Evolutionary conservation across 345 rosid genomes (phyloP), one percentile per base, ranked within the genome.

Genomic region (Boechera retrofracta): DNA sequence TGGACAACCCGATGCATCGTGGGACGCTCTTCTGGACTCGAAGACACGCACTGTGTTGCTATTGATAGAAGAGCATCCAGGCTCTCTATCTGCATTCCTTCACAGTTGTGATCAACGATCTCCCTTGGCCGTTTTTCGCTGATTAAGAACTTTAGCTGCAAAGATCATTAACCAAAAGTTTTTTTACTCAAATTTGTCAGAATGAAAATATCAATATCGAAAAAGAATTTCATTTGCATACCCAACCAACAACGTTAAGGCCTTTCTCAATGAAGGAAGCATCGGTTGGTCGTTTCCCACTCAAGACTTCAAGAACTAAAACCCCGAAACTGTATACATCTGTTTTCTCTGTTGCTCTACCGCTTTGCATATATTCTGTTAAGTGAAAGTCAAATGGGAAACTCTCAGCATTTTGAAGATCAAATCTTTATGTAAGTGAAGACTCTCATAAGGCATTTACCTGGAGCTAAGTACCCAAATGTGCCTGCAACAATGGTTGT

Each of bases 401-500:
- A 58, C 53, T 57, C 7, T 67, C 6, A 38, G 61, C 12, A 36
- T 65, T 18, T 36, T 0, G 4, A 58, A 59, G 53, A 48, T 5
- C 35, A 75, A 49, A 16, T 28, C 24, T 67, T 16, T 48, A 58
- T 26, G 52, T 11, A 66, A 47, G 38, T 33, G 5, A 45, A 74
- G 31, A 26, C 26, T 45, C 16, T 9, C 28, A n/a, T 41, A 57
- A 48, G 16, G 5, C 53, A 15, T 31, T 35, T 83, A 95, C 99
- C 99, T 71, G 99, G 99, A 78, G 99, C 99, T 73, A 95, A 77
- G 82, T 95, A 95, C 72, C 99, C 99, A 81, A 95, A 95, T 69
- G 99, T 95, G 73, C 99, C 99, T 9, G 98, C 99, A 83, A 95
- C 99, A 77, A 93, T 89, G 74, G 99, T 95, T 38, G 99, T 95